phyloP scores from a whole-genome alignment of 2,329 filamentous ascomycete genomes.

The Scytalidium lignicola region DNA sequence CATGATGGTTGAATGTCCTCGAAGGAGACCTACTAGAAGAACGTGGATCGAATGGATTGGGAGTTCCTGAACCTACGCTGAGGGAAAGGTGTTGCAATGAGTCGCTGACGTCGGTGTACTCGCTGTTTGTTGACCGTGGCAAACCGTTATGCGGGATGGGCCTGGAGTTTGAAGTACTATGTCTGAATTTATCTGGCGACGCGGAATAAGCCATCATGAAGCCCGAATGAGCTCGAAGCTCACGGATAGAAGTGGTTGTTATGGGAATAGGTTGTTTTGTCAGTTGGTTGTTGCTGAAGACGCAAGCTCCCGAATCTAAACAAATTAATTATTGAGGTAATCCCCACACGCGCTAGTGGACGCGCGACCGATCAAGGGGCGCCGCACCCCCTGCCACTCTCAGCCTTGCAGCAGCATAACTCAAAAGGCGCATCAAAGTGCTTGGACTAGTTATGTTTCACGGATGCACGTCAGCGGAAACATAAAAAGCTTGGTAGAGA shows the following conservation, averaged over 20 bases:
- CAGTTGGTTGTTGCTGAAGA: not conserved
- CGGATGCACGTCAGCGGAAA: not conserved
- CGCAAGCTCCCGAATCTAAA: not conserved
- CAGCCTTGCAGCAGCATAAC: not conserved
- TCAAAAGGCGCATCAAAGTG: slow-evolving; percentile 3
- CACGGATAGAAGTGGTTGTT: not conserved
- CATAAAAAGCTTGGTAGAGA: not conserved
- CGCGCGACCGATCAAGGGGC: not conserved
- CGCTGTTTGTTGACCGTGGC: slow-evolving; percentile 8
- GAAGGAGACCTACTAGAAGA: not conserved
- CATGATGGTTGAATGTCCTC: not conserved
- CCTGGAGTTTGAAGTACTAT: not conserved
- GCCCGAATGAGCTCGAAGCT: not conserved
- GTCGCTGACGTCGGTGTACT: slow-evolving; percentile 30
- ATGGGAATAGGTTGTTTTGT: not conserved
- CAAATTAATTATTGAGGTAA: slow-evolving; percentile 2
- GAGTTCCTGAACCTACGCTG: slow-evolving; percentile 4
- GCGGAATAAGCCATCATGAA: not conserved
- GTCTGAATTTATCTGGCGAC: slow-evolving; percentile 1
- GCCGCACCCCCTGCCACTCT: not conserved
- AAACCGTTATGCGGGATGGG: not conserved
- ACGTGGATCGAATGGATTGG: not conserved
- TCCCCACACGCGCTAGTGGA: slow-evolving; percentile 1
- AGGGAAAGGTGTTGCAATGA: slow-evolving; percentile 39
- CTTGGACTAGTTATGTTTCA: not conserved